Conservation (phyloP, 1,284 basidiomycete genomes). For the Porogramme epimiltina region DNA sequence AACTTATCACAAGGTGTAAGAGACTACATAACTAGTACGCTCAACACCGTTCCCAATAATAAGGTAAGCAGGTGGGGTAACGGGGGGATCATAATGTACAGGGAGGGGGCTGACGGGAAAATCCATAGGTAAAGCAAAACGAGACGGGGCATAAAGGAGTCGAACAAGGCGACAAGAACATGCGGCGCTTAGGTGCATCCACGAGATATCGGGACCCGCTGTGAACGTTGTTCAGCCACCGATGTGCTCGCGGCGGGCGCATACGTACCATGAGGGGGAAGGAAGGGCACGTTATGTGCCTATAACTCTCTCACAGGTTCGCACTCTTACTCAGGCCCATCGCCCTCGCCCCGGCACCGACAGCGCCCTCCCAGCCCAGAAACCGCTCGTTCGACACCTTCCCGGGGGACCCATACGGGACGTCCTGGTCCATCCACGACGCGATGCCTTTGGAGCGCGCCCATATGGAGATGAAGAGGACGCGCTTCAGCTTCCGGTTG, state of each 20-base stretch:
- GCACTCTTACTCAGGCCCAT: conserved; percentile 51
- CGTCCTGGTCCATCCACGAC: conserved; percentile 51
- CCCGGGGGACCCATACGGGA: conserved; percentile 36
- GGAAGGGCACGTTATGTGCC: neutral
- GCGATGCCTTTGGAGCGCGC: conserved; percentile 73
- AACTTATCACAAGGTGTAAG: neutral
- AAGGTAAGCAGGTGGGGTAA: conserved; percentile 15
- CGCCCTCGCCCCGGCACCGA: conserved; percentile 75
- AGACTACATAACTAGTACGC: conserved; percentile 17
- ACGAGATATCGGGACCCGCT: conserved; percentile 4
- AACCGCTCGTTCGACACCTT: conserved; percentile 56
- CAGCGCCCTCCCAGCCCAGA: conserved; percentile 73
- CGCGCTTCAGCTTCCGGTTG: conserved; percentile 90
- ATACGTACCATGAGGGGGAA: conserved; percentile 7
- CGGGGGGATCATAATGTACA: conserved; percentile 10
- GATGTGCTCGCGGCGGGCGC: neutral
- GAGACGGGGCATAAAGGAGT: neutral
- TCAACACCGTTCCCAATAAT: conserved; percentile 21
- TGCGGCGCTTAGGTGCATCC: conserved; percentile 4
- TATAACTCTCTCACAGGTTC: conserved; percentile 4
- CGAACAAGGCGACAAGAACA: neutral
- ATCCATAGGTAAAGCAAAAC: conserved; percentile 6
- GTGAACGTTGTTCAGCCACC: conserved; percentile 9
- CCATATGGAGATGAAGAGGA: conserved; percentile 94
- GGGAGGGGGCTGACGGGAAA: neutral